Base-by-base conservation (phyloP, 192 early-diverging fungal species). In the Linnemannia schmuckeri region DNA sequence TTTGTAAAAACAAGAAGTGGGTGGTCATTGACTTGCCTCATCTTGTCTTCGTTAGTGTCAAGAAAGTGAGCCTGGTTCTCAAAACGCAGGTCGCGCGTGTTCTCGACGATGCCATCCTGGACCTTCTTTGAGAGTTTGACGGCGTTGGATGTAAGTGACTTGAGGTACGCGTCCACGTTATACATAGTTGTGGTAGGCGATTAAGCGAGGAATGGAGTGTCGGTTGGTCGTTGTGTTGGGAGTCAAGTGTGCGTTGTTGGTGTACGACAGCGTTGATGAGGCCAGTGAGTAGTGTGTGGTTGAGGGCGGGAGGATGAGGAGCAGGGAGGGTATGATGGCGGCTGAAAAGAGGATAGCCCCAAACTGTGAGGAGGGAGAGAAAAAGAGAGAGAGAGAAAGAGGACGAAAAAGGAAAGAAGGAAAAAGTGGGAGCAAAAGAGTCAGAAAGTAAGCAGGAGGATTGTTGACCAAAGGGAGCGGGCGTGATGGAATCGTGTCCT, bases 21-120 rank as follows among this genome's bases (percentile, higher is more conserved):
- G 30, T 13, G 69, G 4, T 3, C 6, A 2, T 71, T 9, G 30
- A 35, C 18, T 44, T 81, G 78, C 85, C 89, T 80, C 85, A 97
- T 92, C 82, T 95, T 93, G 77, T 95, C 97, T 71, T 98, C 98
- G 42, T 95, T 94, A 35, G 96, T 96, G 78, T 99, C 97, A 89
- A 97, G 98, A 82, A 97, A 95, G 76, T 97, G 94, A 38, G 91
- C 90, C 49, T 92, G 90, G 42, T 91, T 92, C 79, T 92, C 93
- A 40, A 97, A 90, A 20, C 96, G 94, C 73, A 97, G 94, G 71
- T 98, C 97, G 78, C 95, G 94, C 42, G 97, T 95, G 89, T 95
- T 95, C 77, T 98, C 97, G 1, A 96, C 94, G 40, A 99, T 86
- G n/a, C 97, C 95, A 86, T 96, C 93, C 5, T 94, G 94, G 42